These are phyloP conservation scores for Warburgia ugandensis DNA, from an alignment of 164 flowering plant species.

Conservation along the genomic window DNA sequence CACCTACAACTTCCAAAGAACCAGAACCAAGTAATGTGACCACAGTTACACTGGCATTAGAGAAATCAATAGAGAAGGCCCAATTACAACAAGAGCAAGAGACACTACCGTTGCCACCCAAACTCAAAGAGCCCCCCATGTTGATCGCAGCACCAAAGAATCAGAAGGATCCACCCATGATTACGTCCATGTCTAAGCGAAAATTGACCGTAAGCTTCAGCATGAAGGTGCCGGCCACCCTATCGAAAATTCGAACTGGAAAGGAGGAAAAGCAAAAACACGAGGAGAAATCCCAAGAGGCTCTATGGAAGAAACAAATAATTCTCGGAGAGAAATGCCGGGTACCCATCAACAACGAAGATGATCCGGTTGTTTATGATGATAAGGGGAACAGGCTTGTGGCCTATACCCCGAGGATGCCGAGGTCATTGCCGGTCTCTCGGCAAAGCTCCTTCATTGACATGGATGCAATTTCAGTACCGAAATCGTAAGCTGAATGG, in stretches of 20 bases:
- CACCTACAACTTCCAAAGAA: too few relatives aligned
- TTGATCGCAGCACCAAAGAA: neutral
- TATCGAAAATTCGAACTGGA: constrained; percentile 8
- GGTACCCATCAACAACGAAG: constrained; percentile 42
- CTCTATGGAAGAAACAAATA: constrained; percentile 59
- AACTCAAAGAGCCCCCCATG: too few relatives aligned
- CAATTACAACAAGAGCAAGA: too few relatives aligned
- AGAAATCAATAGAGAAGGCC: too few relatives aligned
- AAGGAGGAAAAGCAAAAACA: too few relatives aligned
- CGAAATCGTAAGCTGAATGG: too few relatives aligned
- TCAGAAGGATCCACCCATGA: neutral
- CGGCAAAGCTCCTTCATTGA: constrained; percentile 18
- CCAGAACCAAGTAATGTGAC: too few relatives aligned
- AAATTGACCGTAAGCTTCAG: constrained; percentile 18
- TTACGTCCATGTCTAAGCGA: neutral
- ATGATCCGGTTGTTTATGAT: constrained; percentile 32
- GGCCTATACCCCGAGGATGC: constrained; percentile 19
- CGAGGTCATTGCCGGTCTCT: constrained; percentile 29
- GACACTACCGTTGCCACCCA: neutral
- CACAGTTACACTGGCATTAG: too few relatives aligned
- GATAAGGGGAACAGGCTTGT: constrained; percentile 36
- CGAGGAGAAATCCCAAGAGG: constrained; percentile 34
- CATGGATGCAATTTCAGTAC: constrained; percentile 5
- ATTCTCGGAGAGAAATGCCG: constrained; percentile 68
- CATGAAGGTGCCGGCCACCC: constrained; percentile 11